Conservation (phyloP, 768 basidiomycete species). For the Harrya chromipes region DNA sequence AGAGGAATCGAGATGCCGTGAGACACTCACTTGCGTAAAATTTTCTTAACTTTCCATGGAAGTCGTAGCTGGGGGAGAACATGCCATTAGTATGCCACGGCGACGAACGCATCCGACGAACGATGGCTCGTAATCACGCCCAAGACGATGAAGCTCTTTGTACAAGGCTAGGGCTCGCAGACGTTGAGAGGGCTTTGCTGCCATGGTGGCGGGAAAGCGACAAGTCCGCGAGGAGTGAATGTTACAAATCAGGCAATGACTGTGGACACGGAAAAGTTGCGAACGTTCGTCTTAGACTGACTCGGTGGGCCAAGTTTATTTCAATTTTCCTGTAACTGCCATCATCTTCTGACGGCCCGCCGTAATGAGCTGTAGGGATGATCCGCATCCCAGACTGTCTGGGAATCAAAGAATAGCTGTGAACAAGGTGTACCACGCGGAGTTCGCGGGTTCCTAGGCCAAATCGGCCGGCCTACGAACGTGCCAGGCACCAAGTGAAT, state of each 20-base stretch:
- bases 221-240: not conserved
- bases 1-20: too few species aligned
- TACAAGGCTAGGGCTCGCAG: constrained; percentile 69
- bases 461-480: constrained; percentile 21
- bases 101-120: constrained; percentile 37
- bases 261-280: too few species aligned
- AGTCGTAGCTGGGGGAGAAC: constrained; percentile 60
- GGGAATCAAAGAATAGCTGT: not conserved
- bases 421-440: not conserved
- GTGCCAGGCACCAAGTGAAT: constrained; percentile 25
- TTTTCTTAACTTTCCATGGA: constrained; percentile 65
- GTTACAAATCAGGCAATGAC: not conserved
- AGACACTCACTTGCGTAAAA: constrained; percentile 66
- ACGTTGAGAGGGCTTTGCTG: constrained; percentile 46
- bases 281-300: too few species aligned
- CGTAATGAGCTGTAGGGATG: not conserved
- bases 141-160: constrained; percentile 79
- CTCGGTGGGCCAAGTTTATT: too few species aligned
- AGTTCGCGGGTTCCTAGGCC: not conserved
- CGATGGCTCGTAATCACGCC: constrained; percentile 81
- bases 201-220: constrained; percentile 35
- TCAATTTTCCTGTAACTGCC: too few species aligned
- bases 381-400: not conserved
- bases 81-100: constrained; percentile 7
- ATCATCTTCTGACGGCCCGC: not conserved